These are phyloP conservation scores for Gypsophila paniculata DNA, from an alignment of 179 eudicot species.

Conservation along the genomic window DNA sequence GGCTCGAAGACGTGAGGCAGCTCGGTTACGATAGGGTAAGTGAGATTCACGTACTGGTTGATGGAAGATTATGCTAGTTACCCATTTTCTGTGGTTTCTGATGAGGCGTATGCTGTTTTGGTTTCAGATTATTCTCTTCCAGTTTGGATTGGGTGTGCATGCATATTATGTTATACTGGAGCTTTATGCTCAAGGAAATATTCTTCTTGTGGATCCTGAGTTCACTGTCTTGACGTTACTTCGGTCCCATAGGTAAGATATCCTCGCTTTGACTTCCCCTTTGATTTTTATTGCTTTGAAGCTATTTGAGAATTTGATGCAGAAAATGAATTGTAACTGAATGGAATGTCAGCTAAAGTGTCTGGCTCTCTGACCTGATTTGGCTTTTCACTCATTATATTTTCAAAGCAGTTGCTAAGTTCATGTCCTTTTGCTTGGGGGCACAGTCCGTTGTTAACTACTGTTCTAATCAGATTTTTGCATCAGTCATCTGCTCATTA, in stretches of 20 bases:
- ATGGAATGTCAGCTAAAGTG: background rate
- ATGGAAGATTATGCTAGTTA: background rate
- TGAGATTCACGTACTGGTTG: background rate
- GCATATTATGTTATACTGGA: constrained; percentile 79
- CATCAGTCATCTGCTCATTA: background rate
- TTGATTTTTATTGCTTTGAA: background rate
- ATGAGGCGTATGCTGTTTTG: background rate
- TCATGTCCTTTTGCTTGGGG: background rate
- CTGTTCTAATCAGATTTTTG: background rate
- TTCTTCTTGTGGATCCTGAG: constrained; percentile 64
- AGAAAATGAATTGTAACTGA: background rate
- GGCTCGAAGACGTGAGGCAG: constrained; percentile 97
- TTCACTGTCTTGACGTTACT: constrained; percentile 71
- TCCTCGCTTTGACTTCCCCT: constrained; percentile 7
- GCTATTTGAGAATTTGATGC: background rate
- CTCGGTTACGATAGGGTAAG: constrained; percentile 93
- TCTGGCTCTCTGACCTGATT: background rate
- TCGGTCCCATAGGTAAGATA: constrained; percentile 66
- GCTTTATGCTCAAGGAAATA: constrained; percentile 57
- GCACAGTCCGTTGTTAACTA: background rate
- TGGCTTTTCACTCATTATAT: background rate
- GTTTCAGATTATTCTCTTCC: constrained; percentile 79
- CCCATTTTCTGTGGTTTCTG: background rate
- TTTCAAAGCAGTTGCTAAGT: background rate
- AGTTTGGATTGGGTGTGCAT: constrained; percentile 88